Evolutionary conservation across 306 rosid species (phyloP), one percentile per base, ranked within the genome.

Genomic region (Prosopis cineraria): DNA sequence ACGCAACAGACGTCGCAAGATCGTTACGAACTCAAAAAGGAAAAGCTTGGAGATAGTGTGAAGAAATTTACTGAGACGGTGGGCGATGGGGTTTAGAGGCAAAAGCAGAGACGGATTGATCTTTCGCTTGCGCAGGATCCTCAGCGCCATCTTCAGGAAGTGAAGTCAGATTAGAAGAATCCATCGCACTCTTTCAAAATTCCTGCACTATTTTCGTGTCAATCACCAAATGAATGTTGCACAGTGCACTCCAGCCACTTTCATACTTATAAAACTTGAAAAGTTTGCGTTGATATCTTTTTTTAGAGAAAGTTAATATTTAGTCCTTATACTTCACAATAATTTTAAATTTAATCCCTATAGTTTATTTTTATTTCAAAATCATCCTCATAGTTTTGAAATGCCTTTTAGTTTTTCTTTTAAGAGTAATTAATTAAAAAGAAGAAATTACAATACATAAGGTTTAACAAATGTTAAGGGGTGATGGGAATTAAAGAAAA

Each of bases 81-180:
- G 98, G 93, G 44, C 97, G 98, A 52, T 73, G 81, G 19, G 98
- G 98, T 67, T 78, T 76, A 77, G 97, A 85, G 72, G 84, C 90
- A 73, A 95, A 92, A 81, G 88, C 87, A 22, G 98, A 86, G 64
- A 70, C 24, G 19, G 88, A 58, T 59, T 79, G 86, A 25, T 68
- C 66, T 44, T 50, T 84, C 6, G 53, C 80, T 64, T 72, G 88
- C 4, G 60, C 73, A 7, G 72, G 86, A 2, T 82, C 85, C 31
- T 84, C 85, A 29, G 78, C 30, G 37, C 10, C 53, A 43, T 91
- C 88, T 80, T 95, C 98, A 0, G 92, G 90, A 74, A 95, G 88
- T 65, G 97, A 69, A 45, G 81, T 44, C 65, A 94, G 90, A 59
- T 79, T 74, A 16, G 95, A 85, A 24, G 96, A 84, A 80, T 82